These are phyloP conservation scores for Rosa chinensis DNA, from an alignment of 306 rosid genomes.

Conservation along the genomic window DNA sequence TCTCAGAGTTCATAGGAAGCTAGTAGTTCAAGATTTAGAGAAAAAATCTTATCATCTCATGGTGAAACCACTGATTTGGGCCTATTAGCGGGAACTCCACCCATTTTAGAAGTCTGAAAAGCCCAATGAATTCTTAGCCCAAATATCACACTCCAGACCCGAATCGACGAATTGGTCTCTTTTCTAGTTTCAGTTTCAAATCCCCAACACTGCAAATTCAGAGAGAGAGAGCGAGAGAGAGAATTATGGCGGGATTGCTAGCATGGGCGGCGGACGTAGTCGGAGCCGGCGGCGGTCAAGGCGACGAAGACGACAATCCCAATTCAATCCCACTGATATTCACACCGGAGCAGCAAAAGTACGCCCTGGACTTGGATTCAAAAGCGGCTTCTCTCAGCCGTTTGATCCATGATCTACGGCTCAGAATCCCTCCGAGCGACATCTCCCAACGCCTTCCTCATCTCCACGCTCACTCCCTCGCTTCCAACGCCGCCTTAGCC, in stretches of 20 bases:
- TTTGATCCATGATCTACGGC: too few relatives aligned
- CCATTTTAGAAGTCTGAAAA: too few relatives aligned
- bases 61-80: too few relatives aligned
- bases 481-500: slow-evolving; percentile 77
- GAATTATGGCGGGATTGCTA: slow-evolving; percentile 77
- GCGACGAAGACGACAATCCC: too few relatives aligned
- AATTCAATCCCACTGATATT: too few relatives aligned
- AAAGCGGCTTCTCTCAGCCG: too few relatives aligned
- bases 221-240: not conserved
- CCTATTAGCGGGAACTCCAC: too few relatives aligned
- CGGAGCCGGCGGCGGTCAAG: slow-evolving; percentile 55
- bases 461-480: slow-evolving; percentile 89
- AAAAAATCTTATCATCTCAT: slow-evolving; percentile 22
- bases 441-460: slow-evolving; percentile 92
- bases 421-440: slow-evolving; percentile 82
- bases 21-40: slow-evolving; percentile 50
- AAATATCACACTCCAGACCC: not conserved
- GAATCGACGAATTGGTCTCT: not conserved
- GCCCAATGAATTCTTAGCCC: too few relatives aligned
- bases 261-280: slow-evolving; percentile 99
- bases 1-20: slow-evolving; percentile 68
- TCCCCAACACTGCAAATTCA: not conserved
- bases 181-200: not conserved
- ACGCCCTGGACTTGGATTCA: too few relatives aligned
- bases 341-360: too few relatives aligned